A percentile compares a stretch with the other conserved stretches of the same genome.
Conservation (phyloP, 192 early-diverging fungal species). For the Coemansia sp. region DNA sequence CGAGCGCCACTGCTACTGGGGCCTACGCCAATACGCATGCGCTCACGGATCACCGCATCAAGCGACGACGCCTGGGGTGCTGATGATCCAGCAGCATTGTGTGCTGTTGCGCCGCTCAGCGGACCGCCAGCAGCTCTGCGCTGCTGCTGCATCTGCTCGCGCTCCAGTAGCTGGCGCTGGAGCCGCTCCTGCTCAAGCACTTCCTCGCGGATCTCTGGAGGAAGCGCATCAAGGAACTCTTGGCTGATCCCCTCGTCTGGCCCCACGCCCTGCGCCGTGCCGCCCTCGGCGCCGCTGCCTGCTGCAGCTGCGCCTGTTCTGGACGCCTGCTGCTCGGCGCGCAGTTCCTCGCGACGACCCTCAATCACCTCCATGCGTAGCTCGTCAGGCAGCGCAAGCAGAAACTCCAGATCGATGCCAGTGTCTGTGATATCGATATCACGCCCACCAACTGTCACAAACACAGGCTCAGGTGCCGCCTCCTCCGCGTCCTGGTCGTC, state of each 20-base stretch:
- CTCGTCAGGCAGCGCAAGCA: slow-evolving; percentile 93
- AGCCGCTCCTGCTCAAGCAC: slow-evolving; percentile 72
- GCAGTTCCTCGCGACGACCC: slow-evolving; percentile 68
- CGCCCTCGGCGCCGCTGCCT: not conserved
- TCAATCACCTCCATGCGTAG: slow-evolving; percentile 89
- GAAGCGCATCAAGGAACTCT: slow-evolving; percentile 91
- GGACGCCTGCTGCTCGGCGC: slow-evolving; percentile 22
- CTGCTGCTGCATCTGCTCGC: slow-evolving; percentile 52
- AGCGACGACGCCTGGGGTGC: slow-evolving; percentile 13
- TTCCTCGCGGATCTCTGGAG: slow-evolving; percentile 86
- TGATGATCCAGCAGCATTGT: not conserved
- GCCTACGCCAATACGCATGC: slow-evolving; percentile 28
- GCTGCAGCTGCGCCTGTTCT: not conserved
- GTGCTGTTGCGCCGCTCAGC: slow-evolving; percentile 11
- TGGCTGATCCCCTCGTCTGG: slow-evolving; percentile 59
- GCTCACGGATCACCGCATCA: slow-evolving; percentile 25
- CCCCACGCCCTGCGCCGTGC: slow-evolving; percentile 5
- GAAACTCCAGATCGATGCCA: slow-evolving; percentile 92
- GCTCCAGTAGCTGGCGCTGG: slow-evolving; percentile 65
- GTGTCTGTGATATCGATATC: slow-evolving; percentile 87
- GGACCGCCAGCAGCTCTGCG: slow-evolving; percentile 4
- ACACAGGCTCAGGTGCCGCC: slow-evolving; percentile 34
- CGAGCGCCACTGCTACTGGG: not conserved
- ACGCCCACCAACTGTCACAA: slow-evolving; percentile 75
- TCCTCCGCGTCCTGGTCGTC: slow-evolving; percentile 9